These are phyloP conservation scores for Diplodia intermedia DNA, from an alignment of 2,329 filamentous ascomycete genomes.

Conservation along the genomic window DNA sequence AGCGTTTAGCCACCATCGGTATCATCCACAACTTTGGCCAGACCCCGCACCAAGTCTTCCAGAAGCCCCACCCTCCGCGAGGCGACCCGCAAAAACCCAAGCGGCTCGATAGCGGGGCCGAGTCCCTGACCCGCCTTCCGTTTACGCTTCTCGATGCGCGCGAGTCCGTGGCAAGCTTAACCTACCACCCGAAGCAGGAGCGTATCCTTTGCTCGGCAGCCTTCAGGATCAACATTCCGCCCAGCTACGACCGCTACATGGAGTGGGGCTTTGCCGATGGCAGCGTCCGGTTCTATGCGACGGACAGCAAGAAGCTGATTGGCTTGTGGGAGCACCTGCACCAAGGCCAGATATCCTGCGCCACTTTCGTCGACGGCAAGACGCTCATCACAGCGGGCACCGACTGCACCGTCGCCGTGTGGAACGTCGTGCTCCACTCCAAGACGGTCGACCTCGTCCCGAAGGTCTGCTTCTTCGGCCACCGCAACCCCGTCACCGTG, in stretches of 20 bases:
- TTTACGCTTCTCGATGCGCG: slow-evolving; percentile 77
- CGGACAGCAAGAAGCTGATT: slow-evolving; percentile 80
- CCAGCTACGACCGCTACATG: slow-evolving; percentile 85
- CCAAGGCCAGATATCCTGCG: slow-evolving; percentile 83
- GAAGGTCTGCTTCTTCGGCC: slow-evolving; percentile 84
- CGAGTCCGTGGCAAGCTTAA: slow-evolving; percentile 80
- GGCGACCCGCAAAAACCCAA: slow-evolving; percentile 72
- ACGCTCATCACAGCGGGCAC: slow-evolving; percentile 91
- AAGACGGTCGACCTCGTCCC: slow-evolving; percentile 75
- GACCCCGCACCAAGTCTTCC: slow-evolving; percentile 94
- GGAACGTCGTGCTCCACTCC: slow-evolving; percentile 73
- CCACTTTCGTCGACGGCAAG: slow-evolving; percentile 85
- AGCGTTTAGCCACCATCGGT: slow-evolving; percentile 85
- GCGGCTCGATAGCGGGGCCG: slow-evolving; percentile 78
- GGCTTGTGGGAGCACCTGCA: slow-evolving; percentile 95
- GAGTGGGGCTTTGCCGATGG: slow-evolving; percentile 97
- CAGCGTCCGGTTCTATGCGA: slow-evolving; percentile 87
- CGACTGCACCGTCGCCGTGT: slow-evolving; percentile 89
- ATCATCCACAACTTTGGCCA: slow-evolving; percentile 99
- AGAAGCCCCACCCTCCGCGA: slow-evolving; percentile 76
- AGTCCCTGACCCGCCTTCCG: slow-evolving; percentile 77
- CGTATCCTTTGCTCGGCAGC: slow-evolving; percentile 82
- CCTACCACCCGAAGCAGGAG: slow-evolving; percentile 80
- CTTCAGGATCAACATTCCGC: slow-evolving; percentile 85
- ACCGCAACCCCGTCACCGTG: slow-evolving; percentile 80